These are phyloP conservation scores for Rhododendron griersonianum DNA, from an alignment of 148 eudicot species.

Conservation along the genomic window DNA sequence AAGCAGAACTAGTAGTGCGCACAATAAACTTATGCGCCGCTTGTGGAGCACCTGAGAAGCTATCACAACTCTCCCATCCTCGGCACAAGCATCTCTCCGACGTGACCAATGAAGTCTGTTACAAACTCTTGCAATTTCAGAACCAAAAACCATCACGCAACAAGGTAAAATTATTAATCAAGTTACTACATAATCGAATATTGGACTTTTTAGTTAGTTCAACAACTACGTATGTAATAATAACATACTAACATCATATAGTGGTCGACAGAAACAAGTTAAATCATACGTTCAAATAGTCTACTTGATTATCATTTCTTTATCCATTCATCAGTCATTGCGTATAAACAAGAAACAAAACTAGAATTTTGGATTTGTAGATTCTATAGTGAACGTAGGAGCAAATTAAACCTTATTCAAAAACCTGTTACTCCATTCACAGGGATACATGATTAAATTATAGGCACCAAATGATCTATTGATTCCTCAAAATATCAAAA, in stretches of 20 bases:
- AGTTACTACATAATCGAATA: background rate
- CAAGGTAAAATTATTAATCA: background rate
- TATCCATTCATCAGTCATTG: no score
- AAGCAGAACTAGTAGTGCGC: slow-evolving; percentile 50
- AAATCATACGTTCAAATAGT: no score
- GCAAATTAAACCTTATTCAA: background rate
- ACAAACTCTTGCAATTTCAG: slow-evolving; percentile 30
- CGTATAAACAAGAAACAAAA: no score
- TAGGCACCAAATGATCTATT: background rate
- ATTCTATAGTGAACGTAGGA: no score
- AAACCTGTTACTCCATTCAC: no score
- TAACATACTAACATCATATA: no score
- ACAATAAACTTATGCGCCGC: slow-evolving; percentile 43
- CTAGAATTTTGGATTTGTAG: no score
- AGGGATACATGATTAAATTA: background rate
- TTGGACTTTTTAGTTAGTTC: no score
- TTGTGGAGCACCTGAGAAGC: background rate
- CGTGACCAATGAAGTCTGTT: slow-evolving; percentile 40
- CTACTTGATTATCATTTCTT: no score
- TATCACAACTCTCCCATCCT: slow-evolving; percentile 21
- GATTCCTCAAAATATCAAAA: background rate
- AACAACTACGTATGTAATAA: no score
- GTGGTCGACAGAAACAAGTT: no score
- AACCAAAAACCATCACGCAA: background rate
- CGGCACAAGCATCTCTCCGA: slow-evolving; percentile 31